These are phyloP conservation scores for Ceratonia siliqua DNA, from an alignment of 306 rosid genomes.

Conservation along the genomic window DNA sequence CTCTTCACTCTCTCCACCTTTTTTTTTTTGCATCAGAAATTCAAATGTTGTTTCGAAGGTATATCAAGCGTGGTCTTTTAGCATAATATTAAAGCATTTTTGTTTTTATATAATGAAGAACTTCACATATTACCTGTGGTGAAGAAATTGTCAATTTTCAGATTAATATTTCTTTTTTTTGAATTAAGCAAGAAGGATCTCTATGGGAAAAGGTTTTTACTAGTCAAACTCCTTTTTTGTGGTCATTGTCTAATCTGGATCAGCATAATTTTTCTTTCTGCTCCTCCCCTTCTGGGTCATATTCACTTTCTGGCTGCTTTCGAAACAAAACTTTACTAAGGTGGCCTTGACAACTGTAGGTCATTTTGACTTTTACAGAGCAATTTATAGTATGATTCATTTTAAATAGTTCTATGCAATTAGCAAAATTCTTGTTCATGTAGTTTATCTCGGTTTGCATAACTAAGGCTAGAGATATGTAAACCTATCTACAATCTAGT, in stretches of 20 bases:
- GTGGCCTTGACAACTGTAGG: neutral
- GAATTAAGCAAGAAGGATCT: neutral
- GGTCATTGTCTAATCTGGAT: neutral
- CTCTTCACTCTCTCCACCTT: neutral
- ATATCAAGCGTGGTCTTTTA: neutral
- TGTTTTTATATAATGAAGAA: slow-evolving; percentile 1
- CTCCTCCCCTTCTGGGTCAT: neutral
- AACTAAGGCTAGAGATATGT: neutral
- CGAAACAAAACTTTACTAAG: neutral
- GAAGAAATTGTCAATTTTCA: slow-evolving; percentile 9
- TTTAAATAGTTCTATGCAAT: neutral
- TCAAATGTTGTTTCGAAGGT: neutral
- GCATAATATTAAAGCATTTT: neutral
- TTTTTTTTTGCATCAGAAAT: neutral
- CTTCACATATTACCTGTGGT: neutral
- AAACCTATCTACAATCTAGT: neutral
- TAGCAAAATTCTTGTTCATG: neutral
- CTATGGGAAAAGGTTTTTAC: neutral
- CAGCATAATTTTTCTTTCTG: neutral
- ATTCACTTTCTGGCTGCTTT: neutral
- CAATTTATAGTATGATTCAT: neutral
- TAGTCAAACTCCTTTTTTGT: neutral
- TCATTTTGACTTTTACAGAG: neutral
- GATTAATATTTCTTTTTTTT: neutral
- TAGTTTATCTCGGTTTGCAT: neutral